phyloP scores from a whole-genome alignment of 2,329 filamentous ascomycete genomes.

The Ascochyta clinopodiicola region DNA sequence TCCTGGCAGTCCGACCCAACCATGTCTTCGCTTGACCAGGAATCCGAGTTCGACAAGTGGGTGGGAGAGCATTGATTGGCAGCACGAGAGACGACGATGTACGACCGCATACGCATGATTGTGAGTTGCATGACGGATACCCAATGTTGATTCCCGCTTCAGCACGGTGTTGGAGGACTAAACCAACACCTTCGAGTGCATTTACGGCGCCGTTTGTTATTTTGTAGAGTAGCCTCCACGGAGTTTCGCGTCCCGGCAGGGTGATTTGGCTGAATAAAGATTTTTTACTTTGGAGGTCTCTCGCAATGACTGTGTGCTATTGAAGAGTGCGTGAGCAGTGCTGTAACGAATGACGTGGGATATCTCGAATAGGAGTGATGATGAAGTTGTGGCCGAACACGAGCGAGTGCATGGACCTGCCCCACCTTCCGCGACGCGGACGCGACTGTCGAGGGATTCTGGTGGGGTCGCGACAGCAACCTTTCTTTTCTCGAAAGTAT shows the following conservation, averaged over 20 bases:
- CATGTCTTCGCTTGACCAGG: conserved; percentile 47
- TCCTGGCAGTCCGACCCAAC: conserved; percentile 49
- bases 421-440: conserved; percentile 22
- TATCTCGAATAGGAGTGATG: conserved; percentile 18
- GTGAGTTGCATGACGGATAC: conserved; percentile 9
- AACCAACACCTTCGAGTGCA: not conserved
- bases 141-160: conserved; percentile 8
- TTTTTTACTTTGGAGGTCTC: not conserved
- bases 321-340: not conserved
- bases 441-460: conserved; percentile 21
- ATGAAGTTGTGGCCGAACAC: conserved; percentile 15
- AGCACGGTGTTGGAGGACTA: conserved; percentile 15
- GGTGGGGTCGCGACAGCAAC: conserved; percentile 11
- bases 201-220: conserved; percentile 5
- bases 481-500: no score
- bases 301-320: not conserved
- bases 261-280: not conserved
- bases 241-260: not conserved
- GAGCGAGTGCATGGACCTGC: conserved; percentile 20
- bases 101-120: conserved; percentile 14
- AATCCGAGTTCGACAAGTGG: conserved; percentile 57
- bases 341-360: not conserved
- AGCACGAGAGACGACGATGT: conserved; percentile 2
- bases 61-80: conserved; percentile 42
- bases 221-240: conserved; percentile 3